These are phyloP conservation scores for Physcomitrellopsis africana DNA, from an alignment of 225 moss, liverwort and hornwort genomes.

Conservation along the genomic window DNA sequence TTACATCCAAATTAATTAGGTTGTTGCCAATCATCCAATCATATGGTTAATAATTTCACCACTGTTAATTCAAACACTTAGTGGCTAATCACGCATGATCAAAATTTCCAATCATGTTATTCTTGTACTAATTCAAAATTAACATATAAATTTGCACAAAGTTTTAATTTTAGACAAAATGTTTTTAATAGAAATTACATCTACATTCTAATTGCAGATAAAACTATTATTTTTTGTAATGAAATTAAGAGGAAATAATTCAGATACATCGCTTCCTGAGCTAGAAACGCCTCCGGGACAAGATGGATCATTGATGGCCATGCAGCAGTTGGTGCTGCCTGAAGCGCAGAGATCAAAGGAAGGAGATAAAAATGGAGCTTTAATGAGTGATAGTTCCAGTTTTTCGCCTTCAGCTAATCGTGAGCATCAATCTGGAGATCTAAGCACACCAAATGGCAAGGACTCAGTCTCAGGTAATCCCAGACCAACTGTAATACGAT, in stretches of 20 bases:
- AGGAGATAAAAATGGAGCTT: conserved; percentile 20
- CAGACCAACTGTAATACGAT: not conserved
- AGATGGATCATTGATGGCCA: conserved; percentile 8
- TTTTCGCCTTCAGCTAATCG: conserved; percentile 33
- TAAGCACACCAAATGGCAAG: not conserved
- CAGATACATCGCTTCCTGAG: conserved; percentile 35
- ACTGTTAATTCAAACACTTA: too few relatives aligned
- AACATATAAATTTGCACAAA: too few relatives aligned
- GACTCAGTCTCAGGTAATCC: conserved; percentile 23
- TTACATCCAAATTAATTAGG: too few relatives aligned
- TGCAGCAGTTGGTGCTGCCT: conserved; percentile 34
- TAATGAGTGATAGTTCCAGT: conserved; percentile 30
- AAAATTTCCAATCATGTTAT: too few relatives aligned
- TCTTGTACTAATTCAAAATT: too few relatives aligned
- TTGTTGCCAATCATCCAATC: too few relatives aligned
- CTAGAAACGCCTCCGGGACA: conserved; percentile 11
- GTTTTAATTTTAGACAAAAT: too few relatives aligned
- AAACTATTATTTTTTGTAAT: too few relatives aligned
- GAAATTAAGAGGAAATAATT: not conserved
- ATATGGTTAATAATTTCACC: too few relatives aligned
- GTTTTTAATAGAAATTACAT: too few relatives aligned
- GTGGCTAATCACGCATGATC: too few relatives aligned
- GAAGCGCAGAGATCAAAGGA: conserved; percentile 24
- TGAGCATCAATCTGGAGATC: conserved; percentile 22
- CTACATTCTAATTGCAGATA: too few relatives aligned